phyloP scores from a whole-genome alignment of 345 rosid genomes.

The Adansonia digitata region DNA sequence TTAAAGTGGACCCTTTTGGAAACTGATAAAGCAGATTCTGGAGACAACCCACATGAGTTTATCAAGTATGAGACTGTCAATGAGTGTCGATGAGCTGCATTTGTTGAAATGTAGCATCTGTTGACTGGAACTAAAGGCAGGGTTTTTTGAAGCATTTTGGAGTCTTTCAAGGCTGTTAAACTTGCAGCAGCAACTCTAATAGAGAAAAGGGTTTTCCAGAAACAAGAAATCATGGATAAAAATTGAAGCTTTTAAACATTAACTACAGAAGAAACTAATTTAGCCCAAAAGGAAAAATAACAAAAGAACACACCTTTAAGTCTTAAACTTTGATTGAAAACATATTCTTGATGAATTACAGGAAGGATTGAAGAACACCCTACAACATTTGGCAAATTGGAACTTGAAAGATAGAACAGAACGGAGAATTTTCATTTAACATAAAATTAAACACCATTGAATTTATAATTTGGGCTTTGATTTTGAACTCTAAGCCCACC shows the following conservation, averaged over 20 bases:
- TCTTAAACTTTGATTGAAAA: neutral
- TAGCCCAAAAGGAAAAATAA: neutral
- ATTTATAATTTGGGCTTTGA: neutral
- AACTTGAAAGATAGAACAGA: too few species aligned
- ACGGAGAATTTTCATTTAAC: neutral
- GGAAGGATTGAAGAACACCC: neutral
- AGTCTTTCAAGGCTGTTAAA: neutral
- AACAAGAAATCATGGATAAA: neutral
- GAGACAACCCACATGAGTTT: neutral
- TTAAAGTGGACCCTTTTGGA: neutral
- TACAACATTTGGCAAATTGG: too few species aligned
- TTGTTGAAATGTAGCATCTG: neutral
- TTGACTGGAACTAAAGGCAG: too few species aligned
- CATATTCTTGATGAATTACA: neutral
- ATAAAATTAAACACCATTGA: neutral
- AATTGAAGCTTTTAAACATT: neutral
- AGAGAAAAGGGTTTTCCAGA: neutral
- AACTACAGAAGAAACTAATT: too few species aligned
- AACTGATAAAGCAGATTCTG: neutral
- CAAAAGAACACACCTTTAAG: neutral
- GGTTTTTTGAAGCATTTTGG: neutral
- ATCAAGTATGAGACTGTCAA: neutral
- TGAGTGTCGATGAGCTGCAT: neutral
- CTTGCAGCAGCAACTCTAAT: neutral
- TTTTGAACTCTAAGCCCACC: neutral